These are phyloP conservation scores for Lentinula aciculospora DNA, from an alignment of 768 basidiomycete genomes.

Conservation along the genomic window DNA sequence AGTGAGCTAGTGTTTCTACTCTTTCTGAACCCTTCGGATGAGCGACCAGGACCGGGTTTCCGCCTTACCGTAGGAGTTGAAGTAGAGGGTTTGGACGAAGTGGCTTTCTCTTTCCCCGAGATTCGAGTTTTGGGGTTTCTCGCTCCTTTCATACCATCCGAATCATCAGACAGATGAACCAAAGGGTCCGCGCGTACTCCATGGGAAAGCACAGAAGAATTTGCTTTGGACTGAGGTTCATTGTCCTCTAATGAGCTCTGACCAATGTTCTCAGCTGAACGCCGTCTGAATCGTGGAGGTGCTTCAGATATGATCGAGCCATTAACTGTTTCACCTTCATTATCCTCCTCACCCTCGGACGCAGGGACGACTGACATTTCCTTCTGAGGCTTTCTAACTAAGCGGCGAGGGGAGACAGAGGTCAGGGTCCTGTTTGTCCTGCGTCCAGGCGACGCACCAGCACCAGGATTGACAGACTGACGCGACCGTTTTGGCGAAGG, in stretches of 20 bases:
- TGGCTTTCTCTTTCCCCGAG: neutral
- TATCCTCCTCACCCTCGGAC: conserved; percentile 30
- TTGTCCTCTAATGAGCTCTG: neutral
- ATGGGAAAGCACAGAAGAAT: conserved; percentile 28
- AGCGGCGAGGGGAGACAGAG: neutral
- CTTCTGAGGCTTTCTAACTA: neutral
- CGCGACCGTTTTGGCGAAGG: conserved; percentile 8
- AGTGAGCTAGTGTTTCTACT: conserved; percentile 44
- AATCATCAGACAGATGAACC: conserved; percentile 47
- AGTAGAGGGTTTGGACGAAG: neutral
- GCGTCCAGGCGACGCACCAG: neutral
- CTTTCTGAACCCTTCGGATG: conserved; percentile 32
- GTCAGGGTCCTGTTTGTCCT: conserved; percentile 9
- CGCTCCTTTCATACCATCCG: conserved; percentile 26
- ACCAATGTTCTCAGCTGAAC: neutral
- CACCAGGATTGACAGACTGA: neutral
- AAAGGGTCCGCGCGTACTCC: conserved; percentile 45
- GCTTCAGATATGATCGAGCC: neutral
- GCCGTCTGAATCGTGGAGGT: neutral
- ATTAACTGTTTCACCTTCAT: conserved; percentile 2
- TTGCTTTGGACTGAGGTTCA: neutral
- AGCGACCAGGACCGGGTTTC: conserved; percentile 48
- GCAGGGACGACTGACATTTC: conserved; percentile 24
- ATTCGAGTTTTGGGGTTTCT: conserved; percentile 48
- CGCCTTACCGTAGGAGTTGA: conserved; percentile 14